phyloP scores from a whole-genome alignment of 2,329 filamentous ascomycete genomes.

The Pezicula neosporulosa region DNA sequence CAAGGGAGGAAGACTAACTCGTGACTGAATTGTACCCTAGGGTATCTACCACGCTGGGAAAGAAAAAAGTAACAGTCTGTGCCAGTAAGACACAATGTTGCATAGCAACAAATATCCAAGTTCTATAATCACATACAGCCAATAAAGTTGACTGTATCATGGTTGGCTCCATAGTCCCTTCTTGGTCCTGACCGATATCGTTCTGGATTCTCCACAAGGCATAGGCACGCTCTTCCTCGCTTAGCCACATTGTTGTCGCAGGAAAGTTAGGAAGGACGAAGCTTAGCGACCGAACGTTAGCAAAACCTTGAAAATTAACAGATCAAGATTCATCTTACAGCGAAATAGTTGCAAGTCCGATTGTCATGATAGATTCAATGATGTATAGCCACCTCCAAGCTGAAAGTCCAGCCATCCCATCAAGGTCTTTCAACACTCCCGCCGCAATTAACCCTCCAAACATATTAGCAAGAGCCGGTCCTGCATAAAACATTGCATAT shows the following conservation, averaged over 20 bases:
- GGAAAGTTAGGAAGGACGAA: constrained; percentile 48
- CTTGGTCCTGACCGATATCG: not conserved
- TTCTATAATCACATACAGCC: too few species aligned
- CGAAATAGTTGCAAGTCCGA: not conserved
- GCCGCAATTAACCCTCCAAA: constrained; percentile 32
- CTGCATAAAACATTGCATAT: constrained; percentile 32
- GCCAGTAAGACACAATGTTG: too few species aligned
- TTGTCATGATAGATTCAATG: constrained; percentile 39
- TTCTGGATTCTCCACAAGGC: not conserved
- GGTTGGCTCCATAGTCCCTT: too few species aligned
- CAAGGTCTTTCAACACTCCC: constrained; percentile 29
- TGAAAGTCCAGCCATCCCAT: constrained; percentile 37
- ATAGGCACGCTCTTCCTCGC: not conserved
- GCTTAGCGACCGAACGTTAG: not conserved
- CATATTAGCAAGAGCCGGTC: constrained; percentile 27
- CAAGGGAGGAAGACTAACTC: too few species aligned
- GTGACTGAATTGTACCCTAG: too few species aligned
- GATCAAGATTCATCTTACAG: not conserved
- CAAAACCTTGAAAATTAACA: not conserved
- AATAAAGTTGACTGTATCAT: too few species aligned
- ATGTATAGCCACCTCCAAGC: constrained; percentile 48
- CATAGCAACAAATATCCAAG: too few species aligned
- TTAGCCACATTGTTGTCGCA: constrained; percentile 1
- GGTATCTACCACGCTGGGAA: too few species aligned
- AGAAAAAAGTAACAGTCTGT: too few species aligned